These are phyloP conservation scores for Marasmius oreades DNA, from an alignment of 1,284 basidiomycete species.

Conservation along the genomic window DNA sequence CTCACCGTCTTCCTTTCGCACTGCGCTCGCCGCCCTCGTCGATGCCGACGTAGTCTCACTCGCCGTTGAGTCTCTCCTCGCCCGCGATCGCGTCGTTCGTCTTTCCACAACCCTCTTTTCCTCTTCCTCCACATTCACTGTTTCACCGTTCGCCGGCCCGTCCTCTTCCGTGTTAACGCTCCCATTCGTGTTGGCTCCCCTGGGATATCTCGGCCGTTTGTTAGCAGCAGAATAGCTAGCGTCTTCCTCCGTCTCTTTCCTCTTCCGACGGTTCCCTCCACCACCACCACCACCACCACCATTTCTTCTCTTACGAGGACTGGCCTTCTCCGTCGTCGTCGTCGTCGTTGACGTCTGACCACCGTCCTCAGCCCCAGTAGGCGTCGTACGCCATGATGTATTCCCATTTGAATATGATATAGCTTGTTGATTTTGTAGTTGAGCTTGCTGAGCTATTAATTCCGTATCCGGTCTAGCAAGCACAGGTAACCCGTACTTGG, in stretches of 20 bases:
- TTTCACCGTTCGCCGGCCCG: not conserved
- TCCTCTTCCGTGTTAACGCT: not conserved
- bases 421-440: too few relatives aligned
- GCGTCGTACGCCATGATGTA: slow-evolving; percentile 16
- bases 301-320: slow-evolving; percentile 12
- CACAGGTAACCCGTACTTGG: slow-evolving; percentile 47
- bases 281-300: slow-evolving; percentile 8
- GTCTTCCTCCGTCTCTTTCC: slow-evolving; percentile 5
- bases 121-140: slow-evolving; percentile 4
- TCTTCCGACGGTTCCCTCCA: slow-evolving; percentile 4
- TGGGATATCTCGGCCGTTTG: slow-evolving; percentile 18
- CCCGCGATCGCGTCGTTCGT: slow-evolving; percentile 41
- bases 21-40: slow-evolving; percentile 19
- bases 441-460: slow-evolving; percentile 21
- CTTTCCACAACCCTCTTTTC: slow-evolving; percentile 2
- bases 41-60: slow-evolving; percentile 38
- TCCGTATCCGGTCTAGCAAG: slow-evolving; percentile 29
- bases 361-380: slow-evolving; percentile 12
- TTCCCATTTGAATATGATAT: slow-evolving; percentile 25
- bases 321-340: slow-evolving; percentile 8
- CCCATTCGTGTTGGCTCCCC: not conserved
- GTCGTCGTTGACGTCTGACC: slow-evolving; percentile 1
- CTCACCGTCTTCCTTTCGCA: slow-evolving; percentile 20
- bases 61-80: slow-evolving; percentile 36
- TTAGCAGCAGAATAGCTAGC: slow-evolving; percentile 40